phyloP scores from a whole-genome alignment of 768 basidiomycete genomes.

The Naematelia encephala region DNA sequence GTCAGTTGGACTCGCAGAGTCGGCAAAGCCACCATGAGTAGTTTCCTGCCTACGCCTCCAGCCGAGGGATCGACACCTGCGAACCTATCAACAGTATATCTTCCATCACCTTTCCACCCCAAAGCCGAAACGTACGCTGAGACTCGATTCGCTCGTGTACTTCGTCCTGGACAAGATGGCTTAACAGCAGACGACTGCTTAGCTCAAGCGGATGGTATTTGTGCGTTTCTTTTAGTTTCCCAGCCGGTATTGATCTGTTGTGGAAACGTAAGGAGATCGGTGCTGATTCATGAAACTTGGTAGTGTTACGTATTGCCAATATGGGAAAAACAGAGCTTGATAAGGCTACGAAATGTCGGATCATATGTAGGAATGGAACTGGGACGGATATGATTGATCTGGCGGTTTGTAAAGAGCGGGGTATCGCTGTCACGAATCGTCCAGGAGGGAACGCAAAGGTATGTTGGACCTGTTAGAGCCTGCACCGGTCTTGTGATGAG shows the following conservation, averaged over 20 bases:
- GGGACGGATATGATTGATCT: slow-evolving; percentile 42
- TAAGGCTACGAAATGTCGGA: slow-evolving; percentile 20
- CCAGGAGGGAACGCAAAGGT: slow-evolving; percentile 46
- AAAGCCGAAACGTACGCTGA: slow-evolving; percentile 37
- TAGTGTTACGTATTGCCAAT: slow-evolving; percentile 35
- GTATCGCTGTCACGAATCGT: slow-evolving; percentile 35
- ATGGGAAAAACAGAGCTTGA: slow-evolving; percentile 15
- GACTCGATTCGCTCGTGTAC: slow-evolving; percentile 23
- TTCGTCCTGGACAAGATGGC: slow-evolving; percentile 21
- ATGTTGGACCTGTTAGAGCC: slow-evolving; percentile 2
- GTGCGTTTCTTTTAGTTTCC: slow-evolving; percentile 17
- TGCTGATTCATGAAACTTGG: no score
- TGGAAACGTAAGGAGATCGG: no score
- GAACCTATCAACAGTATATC: slow-evolving; percentile 32
- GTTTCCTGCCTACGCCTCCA: slow-evolving; percentile 11
- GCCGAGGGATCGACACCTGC: slow-evolving; percentile 7
- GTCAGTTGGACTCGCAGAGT: not conserved
- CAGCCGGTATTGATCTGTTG: no score
- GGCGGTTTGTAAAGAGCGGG: slow-evolving; percentile 23
- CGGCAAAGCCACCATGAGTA: no score
- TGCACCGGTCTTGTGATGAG: not conserved
- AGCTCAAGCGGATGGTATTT: slow-evolving; percentile 31
- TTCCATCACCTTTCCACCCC: slow-evolving; percentile 38
- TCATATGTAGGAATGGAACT: slow-evolving; percentile 37
- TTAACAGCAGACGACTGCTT: slow-evolving; percentile 26